Evolutionary conservation across 1,284 basidiomycete species (phyloP), one percentile per base, ranked within the genome.

Genomic region (Singerocomus inundabilis): DNA sequence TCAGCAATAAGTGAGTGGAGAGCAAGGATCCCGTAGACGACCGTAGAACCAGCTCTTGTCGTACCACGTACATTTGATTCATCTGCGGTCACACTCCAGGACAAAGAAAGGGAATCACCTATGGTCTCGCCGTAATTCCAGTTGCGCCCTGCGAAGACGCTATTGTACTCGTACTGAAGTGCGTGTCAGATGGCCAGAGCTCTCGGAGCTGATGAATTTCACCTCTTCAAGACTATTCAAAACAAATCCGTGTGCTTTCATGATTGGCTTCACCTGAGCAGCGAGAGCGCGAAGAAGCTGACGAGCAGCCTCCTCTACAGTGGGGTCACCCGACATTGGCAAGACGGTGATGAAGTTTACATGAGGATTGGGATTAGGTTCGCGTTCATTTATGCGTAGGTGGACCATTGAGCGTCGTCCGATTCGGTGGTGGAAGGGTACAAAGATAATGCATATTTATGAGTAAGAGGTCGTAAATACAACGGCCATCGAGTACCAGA

Each of bases 141-240:
- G 62, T 91, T 91, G 38, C 88, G 75, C 5, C 88, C 88, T 12
- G 82, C 78, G 65, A 91, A 91, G 7, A 91, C 86, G 11, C 57
- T 61, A 62, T 91, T 91, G 60, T 80, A 77, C 62, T 90, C 81
- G 59, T 88, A 90, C 85, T 88, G n/a, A n/a, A n/a, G n/a, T n/a
- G n/a, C n/a, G n/a, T n/a, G n/a, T n/a, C n/a, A n/a, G n/a, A n/a
- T n/a, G n/a, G 40, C 16, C 40, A 34, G 46, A 26, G 21, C 16
- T 32, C 24, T 32, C 18, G 11, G 28, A 25, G 34, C n/a, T 16
- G 10, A 39, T 42, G 13, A 36, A 40, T 56, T 72, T 39, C 59
- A 86, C 88, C 80, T 91, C 88, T 70, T 91, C 88, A 21, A 91
- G 71, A 53, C 83, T 87, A 59, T 91, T 91, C 16, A 91, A 78